These are phyloP conservation scores for Rubus parviflorus DNA, from an alignment of 306 rosid species.

Conservation along the genomic window DNA sequence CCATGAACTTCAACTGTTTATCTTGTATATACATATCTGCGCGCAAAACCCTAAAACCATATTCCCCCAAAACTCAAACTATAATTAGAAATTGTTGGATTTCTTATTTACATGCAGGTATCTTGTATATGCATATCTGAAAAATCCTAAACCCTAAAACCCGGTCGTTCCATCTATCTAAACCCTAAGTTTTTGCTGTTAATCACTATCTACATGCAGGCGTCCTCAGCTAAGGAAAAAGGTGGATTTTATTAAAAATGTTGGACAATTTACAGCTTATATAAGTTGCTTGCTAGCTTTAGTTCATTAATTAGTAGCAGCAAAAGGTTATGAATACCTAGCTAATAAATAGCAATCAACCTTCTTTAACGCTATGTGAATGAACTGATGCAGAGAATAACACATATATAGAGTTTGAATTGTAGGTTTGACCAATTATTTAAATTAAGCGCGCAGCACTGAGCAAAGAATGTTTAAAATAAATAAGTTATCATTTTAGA, in stretches of 20 bases:
- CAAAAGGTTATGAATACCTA: not conserved
- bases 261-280: not conserved
- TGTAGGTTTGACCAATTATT: slow-evolving; percentile 19
- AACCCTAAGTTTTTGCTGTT: not conserved
- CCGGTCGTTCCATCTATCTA: not conserved
- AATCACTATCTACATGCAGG: not conserved
- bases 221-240: not conserved
- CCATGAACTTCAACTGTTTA: not conserved
- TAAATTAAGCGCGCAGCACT: not conserved
- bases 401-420: slow-evolving; percentile 2
- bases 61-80: not conserved
- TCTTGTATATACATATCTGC: not conserved
- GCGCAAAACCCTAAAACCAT: not conserved
- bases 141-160: not conserved
- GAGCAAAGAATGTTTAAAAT: slow-evolving; percentile 19
- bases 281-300: not conserved
- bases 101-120: not conserved
- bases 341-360: slow-evolving; percentile 17
- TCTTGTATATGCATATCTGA: not conserved
- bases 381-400: not conserved
- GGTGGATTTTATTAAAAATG: not conserved
- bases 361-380: slow-evolving; percentile 2
- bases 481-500: slow-evolving; percentile 18
- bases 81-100: not conserved
- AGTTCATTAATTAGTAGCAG: not conserved